phyloP scores from a whole-genome alignment of 2,329 filamentous ascomycete species.

The Cladosporium phlei region DNA sequence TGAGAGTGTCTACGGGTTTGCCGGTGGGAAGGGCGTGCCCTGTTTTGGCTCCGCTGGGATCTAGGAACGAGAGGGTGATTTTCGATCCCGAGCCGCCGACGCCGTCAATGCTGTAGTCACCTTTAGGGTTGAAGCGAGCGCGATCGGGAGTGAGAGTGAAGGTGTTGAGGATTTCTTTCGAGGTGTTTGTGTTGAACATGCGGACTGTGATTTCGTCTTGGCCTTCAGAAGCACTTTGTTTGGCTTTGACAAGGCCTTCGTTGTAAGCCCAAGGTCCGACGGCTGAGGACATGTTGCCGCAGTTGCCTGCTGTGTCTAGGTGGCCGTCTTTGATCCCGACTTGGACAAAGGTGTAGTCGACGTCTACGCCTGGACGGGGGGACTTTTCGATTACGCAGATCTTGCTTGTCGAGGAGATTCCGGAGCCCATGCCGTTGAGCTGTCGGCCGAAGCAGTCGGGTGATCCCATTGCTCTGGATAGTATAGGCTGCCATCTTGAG shows the following conservation, averaged over 20 bases:
- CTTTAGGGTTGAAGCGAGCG: constrained; percentile 34
- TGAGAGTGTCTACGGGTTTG: constrained; percentile 47
- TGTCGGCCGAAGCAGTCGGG: constrained; percentile 65
- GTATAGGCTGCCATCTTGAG: constrained; percentile 49
- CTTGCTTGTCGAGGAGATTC: constrained; percentile 65
- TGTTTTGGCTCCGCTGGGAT: constrained; percentile 60
- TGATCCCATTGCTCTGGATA: constrained; percentile 58
- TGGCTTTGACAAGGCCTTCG: constrained; percentile 42
- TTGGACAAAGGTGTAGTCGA: constrained; percentile 69
- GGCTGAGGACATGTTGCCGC: constrained; percentile 67
- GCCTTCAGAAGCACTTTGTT: constrained; percentile 25
- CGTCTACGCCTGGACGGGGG: constrained; percentile 47
- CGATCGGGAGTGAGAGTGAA: constrained; percentile 52
- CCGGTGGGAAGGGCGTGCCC: constrained; percentile 59
- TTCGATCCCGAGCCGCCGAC: constrained; percentile 55
- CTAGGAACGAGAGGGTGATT: constrained; percentile 57
- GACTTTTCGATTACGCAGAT: constrained; percentile 61
- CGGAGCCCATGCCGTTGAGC: constrained; percentile 67
- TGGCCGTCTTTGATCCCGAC: constrained; percentile 58
- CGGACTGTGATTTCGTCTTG: constrained; percentile 46
- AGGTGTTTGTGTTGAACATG: constrained; percentile 68
- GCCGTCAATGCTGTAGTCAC: constrained; percentile 60
- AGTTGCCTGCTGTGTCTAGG: constrained; percentile 66
- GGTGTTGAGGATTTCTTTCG: constrained; percentile 56
- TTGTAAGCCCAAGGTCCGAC: constrained; percentile 64